These are phyloP conservation scores for Larix kaempferi DNA, from an alignment of 75 land plant species.

Conservation along the genomic window DNA sequence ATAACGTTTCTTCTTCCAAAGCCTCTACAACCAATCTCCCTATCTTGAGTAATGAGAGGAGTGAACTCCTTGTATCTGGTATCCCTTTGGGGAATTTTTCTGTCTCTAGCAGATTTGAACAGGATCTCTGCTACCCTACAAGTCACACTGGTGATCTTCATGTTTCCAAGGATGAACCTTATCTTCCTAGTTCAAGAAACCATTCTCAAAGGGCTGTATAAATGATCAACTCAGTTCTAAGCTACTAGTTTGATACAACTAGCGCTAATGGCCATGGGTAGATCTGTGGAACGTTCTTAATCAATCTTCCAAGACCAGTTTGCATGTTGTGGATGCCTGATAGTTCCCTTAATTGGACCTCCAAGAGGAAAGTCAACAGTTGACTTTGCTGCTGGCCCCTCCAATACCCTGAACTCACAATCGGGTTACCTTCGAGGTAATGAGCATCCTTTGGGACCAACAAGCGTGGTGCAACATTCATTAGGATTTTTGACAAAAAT, in stretches of 20 bases:
- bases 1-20: neutral
- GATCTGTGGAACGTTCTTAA: neutral
- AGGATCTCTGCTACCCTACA: neutral
- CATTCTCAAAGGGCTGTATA: neutral
- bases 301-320: neutral
- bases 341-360: neutral
- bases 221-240: neutral
- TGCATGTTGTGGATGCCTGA: neutral
- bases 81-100: neutral
- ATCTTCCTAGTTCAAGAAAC: neutral
- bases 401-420: too few relatives aligned
- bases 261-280: neutral
- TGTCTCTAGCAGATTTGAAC: neutral
- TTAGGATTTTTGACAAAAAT: neutral
- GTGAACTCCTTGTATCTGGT: neutral
- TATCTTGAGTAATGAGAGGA: neutral
- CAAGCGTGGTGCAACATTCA: neutral
- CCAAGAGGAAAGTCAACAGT: neutral
- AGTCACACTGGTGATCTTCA: neutral
- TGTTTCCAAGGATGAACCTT: neutral
- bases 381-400: too few relatives aligned
- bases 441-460: neutral
- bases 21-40: neutral
- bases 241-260: neutral
- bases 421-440: neutral